Base-by-base conservation (phyloP, 768 basidiomycete species). In the Strobilomyces confusus region DNA sequence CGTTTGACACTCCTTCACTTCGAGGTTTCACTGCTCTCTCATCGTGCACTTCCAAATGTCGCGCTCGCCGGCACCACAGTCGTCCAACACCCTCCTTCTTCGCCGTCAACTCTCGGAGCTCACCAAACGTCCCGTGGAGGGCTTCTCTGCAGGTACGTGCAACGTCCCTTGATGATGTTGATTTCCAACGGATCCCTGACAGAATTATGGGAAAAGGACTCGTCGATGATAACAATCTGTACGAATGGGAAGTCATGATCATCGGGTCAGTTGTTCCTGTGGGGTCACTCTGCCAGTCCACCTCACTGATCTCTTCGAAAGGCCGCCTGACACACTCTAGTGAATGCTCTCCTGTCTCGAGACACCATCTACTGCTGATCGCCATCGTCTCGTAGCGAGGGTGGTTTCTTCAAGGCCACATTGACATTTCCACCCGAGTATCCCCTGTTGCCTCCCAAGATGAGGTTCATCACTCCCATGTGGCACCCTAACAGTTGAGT, bases 401-500 rank as follows among this genome's bases (percentile, higher is more conserved):
- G 95, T 55, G 97, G 92, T 9, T 91, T 98, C 71, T 89, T 95
- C 75, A 94, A 92, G 73, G 93, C 94, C 17, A 80, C 88, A 49
- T 72, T 98, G 52, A 79, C 85, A 6, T 98, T 99, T 72, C 95
- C 95, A 9, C 75, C 80, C 25, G 92, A 98, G 70, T 98, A 85
- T 68, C 95, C 95, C 25, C 72, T 95, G 49, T 76, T 85, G 44
- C 95, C 95, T 9, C 95, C 97, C 34, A 95, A 92, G 83, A 91
- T 98, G 91, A 84, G 82, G 20, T 99, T 99, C 65, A 81, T 89
- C 60, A 98, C 97, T 2, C 87, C 86, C 33, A 90, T 99, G 82
- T 92, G 95, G 84, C 97, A 99, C 73, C 97, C 97, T 2, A 99
- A 98, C 70, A 95, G 95, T 95, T 66, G 51, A 61, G 87, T 73